A percentile compares a stretch with the other conserved stretches of the same genome.
These are phyloP conservation scores for Sarocladium oryzae DNA, from an alignment of 2,329 filamentous ascomycete genomes.

Conservation along the genomic window DNA sequence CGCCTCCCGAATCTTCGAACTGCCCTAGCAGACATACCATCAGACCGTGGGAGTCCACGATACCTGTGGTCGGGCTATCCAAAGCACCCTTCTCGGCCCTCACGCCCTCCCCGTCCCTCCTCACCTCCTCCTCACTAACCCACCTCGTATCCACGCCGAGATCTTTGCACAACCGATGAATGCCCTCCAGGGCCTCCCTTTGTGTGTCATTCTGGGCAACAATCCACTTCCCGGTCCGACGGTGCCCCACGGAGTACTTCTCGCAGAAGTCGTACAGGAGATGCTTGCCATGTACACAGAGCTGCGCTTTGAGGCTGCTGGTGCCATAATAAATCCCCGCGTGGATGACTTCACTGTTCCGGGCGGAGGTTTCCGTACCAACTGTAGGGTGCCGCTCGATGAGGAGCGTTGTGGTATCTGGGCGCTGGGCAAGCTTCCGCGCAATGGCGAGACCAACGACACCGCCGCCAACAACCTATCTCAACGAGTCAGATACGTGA, in stretches of 20 bases:
- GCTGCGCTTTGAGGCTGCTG: slow-evolving; percentile 67
- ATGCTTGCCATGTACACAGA: slow-evolving; percentile 73
- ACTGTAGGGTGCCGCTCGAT: slow-evolving; percentile 71
- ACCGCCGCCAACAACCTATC: slow-evolving; percentile 50
- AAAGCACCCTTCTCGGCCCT: slow-evolving; percentile 65
- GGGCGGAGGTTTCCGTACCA: slow-evolving; percentile 80
- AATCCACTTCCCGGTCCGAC: slow-evolving; percentile 85
- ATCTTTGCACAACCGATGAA: slow-evolving; percentile 38
- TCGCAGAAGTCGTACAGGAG: slow-evolving; percentile 75
- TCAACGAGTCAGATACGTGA: not conserved
- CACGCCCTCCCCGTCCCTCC: slow-evolving; percentile 65
- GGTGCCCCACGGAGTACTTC: slow-evolving; percentile 59
- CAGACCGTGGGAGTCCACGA: slow-evolving; percentile 77
- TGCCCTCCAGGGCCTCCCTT: slow-evolving; percentile 50
- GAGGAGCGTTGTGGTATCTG: slow-evolving; percentile 61
- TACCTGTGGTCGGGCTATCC: slow-evolving; percentile 82
- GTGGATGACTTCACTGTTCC: slow-evolving; percentile 95
- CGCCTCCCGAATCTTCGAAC: slow-evolving; percentile 71
- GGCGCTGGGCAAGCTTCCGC: slow-evolving; percentile 59
- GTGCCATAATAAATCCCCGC: slow-evolving; percentile 86
- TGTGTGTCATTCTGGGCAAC: slow-evolving; percentile 76
- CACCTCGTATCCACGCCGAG: slow-evolving; percentile 65
- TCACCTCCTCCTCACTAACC: slow-evolving; percentile 56
- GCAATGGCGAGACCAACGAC: slow-evolving; percentile 77
- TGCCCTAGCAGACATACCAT: slow-evolving; percentile 76